phyloP scores from a whole-genome alignment of 2,329 filamentous ascomycete genomes.

The Ophiostoma angusticollis region DNA sequence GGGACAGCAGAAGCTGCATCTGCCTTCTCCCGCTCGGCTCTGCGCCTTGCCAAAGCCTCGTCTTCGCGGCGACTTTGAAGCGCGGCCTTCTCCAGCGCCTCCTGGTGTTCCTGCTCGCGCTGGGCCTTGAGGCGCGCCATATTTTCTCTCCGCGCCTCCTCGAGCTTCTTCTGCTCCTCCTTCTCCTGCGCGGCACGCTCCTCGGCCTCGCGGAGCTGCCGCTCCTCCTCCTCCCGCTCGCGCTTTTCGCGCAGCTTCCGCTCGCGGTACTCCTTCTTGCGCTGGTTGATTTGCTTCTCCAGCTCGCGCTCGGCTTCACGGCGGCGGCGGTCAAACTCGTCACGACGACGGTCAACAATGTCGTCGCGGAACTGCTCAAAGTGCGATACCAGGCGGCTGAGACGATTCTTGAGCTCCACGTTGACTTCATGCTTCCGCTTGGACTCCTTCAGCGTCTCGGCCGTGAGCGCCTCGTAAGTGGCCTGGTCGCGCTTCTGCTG shows the following conservation, averaged over 20 bases:
- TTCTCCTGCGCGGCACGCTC: slow-evolving; percentile 71
- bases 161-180: slow-evolving; percentile 66
- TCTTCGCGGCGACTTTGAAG: slow-evolving; percentile 74
- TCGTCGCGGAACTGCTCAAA: slow-evolving; percentile 77
- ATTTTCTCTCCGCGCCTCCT: slow-evolving; percentile 66
- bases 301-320: slow-evolving; percentile 86
- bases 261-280: slow-evolving; percentile 81
- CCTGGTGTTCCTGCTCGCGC: slow-evolving; percentile 54
- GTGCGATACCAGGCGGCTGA: slow-evolving; percentile 67
- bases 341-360: slow-evolving; percentile 74
- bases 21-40: slow-evolving; percentile 48
- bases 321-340: slow-evolving; percentile 91
- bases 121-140: slow-evolving; percentile 55
- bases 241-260: slow-evolving; percentile 69
- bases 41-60: slow-evolving; percentile 67
- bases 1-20: slow-evolving; percentile 17
- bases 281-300: slow-evolving; percentile 76
- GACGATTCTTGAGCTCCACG: slow-evolving; percentile 84
- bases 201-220: slow-evolving; percentile 66
- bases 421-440: slow-evolving; percentile 85
- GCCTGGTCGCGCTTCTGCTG: slow-evolving; percentile 69
- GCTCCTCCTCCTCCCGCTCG: slow-evolving; percentile 75
- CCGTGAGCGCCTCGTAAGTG: slow-evolving; percentile 68
- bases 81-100: slow-evolving; percentile 49
- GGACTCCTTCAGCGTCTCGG: slow-evolving; percentile 64